A percentile compares a stretch with the other conserved stretches of the same genome.
These are phyloP conservation scores for Amylostereum areolatum DNA, from an alignment of 1,284 basidiomycete genomes.

Conservation along the genomic window DNA sequence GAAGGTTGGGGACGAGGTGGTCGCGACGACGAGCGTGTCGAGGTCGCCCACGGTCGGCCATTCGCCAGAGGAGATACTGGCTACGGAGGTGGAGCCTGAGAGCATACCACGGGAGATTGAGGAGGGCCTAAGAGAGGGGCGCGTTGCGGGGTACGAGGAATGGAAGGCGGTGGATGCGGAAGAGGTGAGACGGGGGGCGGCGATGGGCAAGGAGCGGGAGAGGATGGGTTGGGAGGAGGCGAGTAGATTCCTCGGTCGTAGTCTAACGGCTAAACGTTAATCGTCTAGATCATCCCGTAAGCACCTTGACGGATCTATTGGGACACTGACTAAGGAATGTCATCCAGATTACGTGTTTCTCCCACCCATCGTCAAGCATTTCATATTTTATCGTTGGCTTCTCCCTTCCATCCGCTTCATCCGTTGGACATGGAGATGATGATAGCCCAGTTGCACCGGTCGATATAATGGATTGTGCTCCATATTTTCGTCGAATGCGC, in stretches of 20 bases:
- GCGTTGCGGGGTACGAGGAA: constrained; percentile 55
- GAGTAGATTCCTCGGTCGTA: constrained; percentile 28
- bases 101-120: constrained; percentile 45
- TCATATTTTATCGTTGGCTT: too few relatives aligned
- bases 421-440: too few relatives aligned
- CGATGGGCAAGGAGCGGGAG: constrained; percentile 69
- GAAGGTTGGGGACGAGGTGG: not conserved
- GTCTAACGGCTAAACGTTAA: not conserved
- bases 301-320: too few relatives aligned
- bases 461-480: too few relatives aligned
- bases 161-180: constrained; percentile 69
- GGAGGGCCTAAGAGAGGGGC: constrained; percentile 41
- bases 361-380: too few relatives aligned
- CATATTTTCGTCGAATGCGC: too few relatives aligned
- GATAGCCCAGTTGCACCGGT: too few relatives aligned
- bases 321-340: too few relatives aligned
- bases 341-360: too few relatives aligned
- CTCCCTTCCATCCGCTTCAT: too few relatives aligned
- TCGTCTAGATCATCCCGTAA: not conserved
- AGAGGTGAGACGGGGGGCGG: constrained; percentile 54
- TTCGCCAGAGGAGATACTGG: constrained; percentile 8
- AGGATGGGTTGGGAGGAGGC: constrained; percentile 67
- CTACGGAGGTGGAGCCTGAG: constrained; percentile 13
- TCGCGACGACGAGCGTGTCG: constrained; percentile 7
- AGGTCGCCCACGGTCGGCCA: constrained; percentile 4